Conservation (phyloP, 345 rosid genomes). For the Aegle marmelos region DNA sequence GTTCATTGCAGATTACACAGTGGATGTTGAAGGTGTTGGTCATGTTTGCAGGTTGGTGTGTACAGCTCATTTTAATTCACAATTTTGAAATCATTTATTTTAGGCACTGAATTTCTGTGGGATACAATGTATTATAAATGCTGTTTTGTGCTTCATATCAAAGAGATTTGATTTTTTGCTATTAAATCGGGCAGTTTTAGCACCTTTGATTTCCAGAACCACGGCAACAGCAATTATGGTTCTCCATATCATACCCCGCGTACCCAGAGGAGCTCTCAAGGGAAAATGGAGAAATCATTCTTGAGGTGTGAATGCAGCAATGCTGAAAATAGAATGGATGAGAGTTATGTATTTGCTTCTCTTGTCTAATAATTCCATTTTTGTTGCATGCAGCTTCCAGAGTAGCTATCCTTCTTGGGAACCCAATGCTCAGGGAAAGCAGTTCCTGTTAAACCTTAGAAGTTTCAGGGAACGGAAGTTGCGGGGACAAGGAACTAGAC, state of each 20-base stretch:
- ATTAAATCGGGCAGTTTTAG: slow-evolving; percentile 62
- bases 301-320: slow-evolving; percentile 57
- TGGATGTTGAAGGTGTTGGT: slow-evolving; percentile 93
- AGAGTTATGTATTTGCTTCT: neutral
- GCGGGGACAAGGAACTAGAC: slow-evolving; percentile 46
- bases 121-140: neutral
- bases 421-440: slow-evolving; percentile 76
- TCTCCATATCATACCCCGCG: slow-evolving; percentile 57
- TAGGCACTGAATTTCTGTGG: neutral
- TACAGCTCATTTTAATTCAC: neutral
- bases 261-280: slow-evolving; percentile 81
- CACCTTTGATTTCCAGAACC: slow-evolving; percentile 74
- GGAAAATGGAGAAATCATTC: slow-evolving; percentile 98
- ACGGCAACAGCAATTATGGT: slow-evolving; percentile 86
- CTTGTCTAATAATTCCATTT: neutral
- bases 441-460: slow-evolving; percentile 65
- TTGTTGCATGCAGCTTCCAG: slow-evolving; percentile 83
- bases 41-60: slow-evolving; percentile 79
- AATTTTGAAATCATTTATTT: neutral
- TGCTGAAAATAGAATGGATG: neutral
- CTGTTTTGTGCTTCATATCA: neutral
- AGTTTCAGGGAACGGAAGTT: slow-evolving; percentile 76
- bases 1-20: slow-evolving; percentile 82
- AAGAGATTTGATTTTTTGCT: neutral
- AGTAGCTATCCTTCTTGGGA: slow-evolving; percentile 90